Base-by-base conservation (phyloP, 495 filamentous ascomycete species). In the Pseudotulostoma volvatum region DNA sequence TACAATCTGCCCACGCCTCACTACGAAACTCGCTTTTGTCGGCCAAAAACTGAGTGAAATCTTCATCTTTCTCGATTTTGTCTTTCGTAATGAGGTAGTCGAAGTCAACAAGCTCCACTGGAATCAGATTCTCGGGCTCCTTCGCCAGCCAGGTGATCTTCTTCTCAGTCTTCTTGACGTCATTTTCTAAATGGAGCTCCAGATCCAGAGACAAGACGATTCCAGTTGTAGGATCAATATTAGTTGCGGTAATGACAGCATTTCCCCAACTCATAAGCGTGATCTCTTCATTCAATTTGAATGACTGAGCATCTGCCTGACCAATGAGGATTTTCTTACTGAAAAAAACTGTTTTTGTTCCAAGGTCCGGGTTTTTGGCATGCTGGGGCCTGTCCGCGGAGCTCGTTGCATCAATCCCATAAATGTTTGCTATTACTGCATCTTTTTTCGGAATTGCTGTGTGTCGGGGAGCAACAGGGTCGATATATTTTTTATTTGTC, bases 201-300 rank as follows among this genome's bases (percentile, higher is more conserved):
- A 84, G 67, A 31, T 78, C 80, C 2, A 93, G 56, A 0, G 74
- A 80, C 38, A 93, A 74, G 17, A 70, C 58, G 15, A 69, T 61
- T 21, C 66, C 67, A 34, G 55, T 52, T 4, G 4, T 37, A n/a
- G 2, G 2, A 19, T 19, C 33, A 36, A 76, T 67, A 28, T 65
- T 63, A 50, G 84, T 82, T 48, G 76, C 77, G 32, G 77, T 77
- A 9, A 93, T 78, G 41, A 90, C 73, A 19, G 84, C 87, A 44
- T 95, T 94, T 46, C 87, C 87, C 87, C 87, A 94, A 52, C 75
- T 78, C 87, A 94, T 95, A 18, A 94, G 67, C 0, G 87, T 95
- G 47, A 95, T 83, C 55, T 94, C 87, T 62, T 95, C 87, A 46
- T 81, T 77, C 41, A 80, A 71, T 46, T 71, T 76, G 63, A 93